Evolutionary conservation across 2,329 filamentous ascomycete species (phyloP).

Genomic region (Alternaria dauci): DNA sequence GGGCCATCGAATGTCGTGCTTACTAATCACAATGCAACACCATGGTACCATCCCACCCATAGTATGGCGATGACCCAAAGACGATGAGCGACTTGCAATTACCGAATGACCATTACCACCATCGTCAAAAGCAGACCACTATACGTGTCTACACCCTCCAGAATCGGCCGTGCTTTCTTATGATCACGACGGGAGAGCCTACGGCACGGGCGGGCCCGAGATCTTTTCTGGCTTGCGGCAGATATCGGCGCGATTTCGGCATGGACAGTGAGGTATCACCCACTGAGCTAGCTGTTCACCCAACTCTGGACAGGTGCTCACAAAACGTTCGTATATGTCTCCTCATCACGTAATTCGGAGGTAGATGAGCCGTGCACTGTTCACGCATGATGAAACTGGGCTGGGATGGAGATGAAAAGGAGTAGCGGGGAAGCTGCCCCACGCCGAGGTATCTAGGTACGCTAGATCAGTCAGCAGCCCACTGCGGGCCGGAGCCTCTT

Average conservation of each 20-base stretch:
- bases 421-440: not conserved
- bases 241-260: not conserved
- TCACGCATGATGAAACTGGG: not conserved
- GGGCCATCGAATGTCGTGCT: not conserved
- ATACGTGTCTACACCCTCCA: too few relatives aligned
- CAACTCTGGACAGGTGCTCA: accelerated
- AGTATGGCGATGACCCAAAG: too few relatives aligned
- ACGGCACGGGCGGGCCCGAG: not conserved
- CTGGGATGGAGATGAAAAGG: not conserved
- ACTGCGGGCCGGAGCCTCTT: not conserved
- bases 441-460: not conserved
- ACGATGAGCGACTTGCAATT: too few relatives aligned
- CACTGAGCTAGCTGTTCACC: not conserved
- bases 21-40: too few relatives aligned
- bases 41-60: too few relatives aligned
- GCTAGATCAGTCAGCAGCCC: not conserved
- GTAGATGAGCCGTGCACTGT: not conserved
- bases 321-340: not conserved
- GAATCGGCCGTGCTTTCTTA: not conserved
- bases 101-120: too few relatives aligned
- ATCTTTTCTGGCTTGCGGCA: constrained; percentile 1
- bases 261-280: not conserved
- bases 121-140: too few relatives aligned
- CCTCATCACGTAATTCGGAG: not conserved
- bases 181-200: not conserved